A percentile compares a stretch with the other conserved stretches of the same genome.
Conservation (phyloP, 768 basidiomycete species). For the Mycena indigotica region DNA sequence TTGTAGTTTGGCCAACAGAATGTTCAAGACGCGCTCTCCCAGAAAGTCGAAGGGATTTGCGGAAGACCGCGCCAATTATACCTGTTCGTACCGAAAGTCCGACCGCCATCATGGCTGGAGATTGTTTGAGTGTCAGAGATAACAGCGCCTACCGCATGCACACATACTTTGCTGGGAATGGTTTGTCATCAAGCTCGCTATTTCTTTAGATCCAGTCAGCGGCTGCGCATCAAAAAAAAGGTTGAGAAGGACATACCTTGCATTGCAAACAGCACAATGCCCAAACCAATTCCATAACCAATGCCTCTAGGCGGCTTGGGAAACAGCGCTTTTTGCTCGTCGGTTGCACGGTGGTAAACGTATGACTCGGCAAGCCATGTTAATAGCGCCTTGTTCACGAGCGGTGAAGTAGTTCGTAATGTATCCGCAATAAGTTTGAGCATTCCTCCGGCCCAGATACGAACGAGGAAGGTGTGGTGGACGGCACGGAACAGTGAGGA, state of each 20-base stretch:
- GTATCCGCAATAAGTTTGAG: constrained; percentile 42
- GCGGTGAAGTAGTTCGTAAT: constrained; percentile 38
- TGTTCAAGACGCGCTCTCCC: constrained; percentile 59
- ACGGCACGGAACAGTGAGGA: constrained; percentile 53
- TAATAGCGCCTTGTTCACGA: constrained; percentile 61
- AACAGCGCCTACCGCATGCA: neutral
- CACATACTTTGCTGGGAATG: constrained; percentile 45
- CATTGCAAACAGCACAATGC: constrained; percentile 60
- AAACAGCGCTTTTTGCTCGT: constrained; percentile 39
- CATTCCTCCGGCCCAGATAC: constrained; percentile 51
- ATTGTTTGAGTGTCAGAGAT: neutral
- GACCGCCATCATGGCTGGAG: constrained; percentile 45
- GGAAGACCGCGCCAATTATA: constrained; percentile 52
- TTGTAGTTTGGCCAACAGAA: constrained; percentile 67
- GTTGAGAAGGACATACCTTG: constrained; percentile 46
- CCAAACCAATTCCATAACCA: constrained; percentile 65
- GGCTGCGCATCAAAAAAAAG: neutral
- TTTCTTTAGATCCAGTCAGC: constrained; percentile 31
- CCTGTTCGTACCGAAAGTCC: constrained; percentile 52
- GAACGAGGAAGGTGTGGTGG: constrained; percentile 45
- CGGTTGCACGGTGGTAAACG: constrained; percentile 38
- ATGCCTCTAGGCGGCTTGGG: constrained; percentile 45
- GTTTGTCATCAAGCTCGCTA: constrained; percentile 46
- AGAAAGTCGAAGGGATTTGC: constrained; percentile 70
- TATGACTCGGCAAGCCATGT: constrained; percentile 59